Conservation (phyloP, 1,284 basidiomycete genomes). For the Porodaedalea pini region DNA sequence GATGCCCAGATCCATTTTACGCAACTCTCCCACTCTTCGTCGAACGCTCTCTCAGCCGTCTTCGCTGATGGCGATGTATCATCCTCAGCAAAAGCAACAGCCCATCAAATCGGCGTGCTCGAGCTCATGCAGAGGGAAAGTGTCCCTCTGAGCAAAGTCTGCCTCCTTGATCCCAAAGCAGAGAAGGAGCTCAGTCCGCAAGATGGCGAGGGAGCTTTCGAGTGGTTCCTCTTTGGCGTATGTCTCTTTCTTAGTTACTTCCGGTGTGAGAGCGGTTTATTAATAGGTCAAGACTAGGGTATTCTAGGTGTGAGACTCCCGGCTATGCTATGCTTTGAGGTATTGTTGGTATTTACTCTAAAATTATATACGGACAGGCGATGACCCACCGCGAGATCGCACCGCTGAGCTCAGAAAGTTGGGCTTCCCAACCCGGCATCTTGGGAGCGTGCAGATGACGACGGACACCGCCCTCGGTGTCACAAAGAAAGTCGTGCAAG, state of each 20-base stretch:
- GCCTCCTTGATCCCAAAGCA: conserved; percentile 87
- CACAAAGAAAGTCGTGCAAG: conserved; percentile 83
- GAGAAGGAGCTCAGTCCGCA: conserved; percentile 62
- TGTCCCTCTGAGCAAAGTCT: conserved; percentile 62
- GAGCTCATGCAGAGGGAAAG: conserved; percentile 55
- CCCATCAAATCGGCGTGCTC: conserved; percentile 62
- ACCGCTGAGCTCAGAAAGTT: conserved; percentile 84
- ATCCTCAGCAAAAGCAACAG: conserved; percentile 45
- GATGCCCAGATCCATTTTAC: conserved; percentile 75
- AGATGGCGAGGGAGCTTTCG: conserved; percentile 71
- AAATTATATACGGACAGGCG: too few species aligned
- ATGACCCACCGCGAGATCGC: conserved; percentile 86
- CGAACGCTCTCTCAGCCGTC: conserved; percentile 50
- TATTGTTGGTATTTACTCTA: too few species aligned
- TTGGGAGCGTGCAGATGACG: conserved; percentile 93
- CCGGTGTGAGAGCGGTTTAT: background rate
- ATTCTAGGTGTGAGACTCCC: conserved; percentile 48
- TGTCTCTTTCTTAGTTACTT: conserved; percentile 1
- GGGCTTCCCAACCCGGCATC: conserved; percentile 82
- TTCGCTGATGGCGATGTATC: conserved; percentile 31
- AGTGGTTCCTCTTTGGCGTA: conserved; percentile 86
- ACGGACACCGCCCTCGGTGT: conserved; percentile 96
- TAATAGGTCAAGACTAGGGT: conserved; percentile 39
- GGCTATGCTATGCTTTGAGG: too few species aligned
- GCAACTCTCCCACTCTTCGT: conserved; percentile 71